Percentiles rank a stretch among this genome's conserved stretches.
Evolutionary conservation across 345 rosid genomes (phyloP).

Genomic region (Lepidium aucheri): DNA sequence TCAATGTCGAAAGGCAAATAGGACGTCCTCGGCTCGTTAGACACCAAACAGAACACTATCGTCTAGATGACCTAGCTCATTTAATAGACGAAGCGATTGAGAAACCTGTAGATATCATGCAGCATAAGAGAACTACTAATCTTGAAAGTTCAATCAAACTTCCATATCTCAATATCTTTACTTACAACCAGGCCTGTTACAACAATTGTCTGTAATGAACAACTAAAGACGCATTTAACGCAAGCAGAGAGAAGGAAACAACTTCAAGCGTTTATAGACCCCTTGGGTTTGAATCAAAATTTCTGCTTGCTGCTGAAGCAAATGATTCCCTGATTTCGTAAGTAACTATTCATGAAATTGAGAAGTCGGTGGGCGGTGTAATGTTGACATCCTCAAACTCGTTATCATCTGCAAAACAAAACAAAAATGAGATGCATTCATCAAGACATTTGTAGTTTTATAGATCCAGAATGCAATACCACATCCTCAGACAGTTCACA

Average conservation of each 20-base stretch:
- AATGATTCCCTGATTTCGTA: background rate
- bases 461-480: background rate
- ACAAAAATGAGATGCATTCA: background rate
- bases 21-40: constrained; percentile 58
- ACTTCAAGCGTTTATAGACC: background rate
- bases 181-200: no score
- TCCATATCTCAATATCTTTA: constrained; percentile 18
- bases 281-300: background rate
- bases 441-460: background rate
- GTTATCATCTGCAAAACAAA: constrained; percentile 44
- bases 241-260: constrained; percentile 2
- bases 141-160: constrained; percentile 5
- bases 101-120: background rate
- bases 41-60: constrained; percentile 63
- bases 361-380: constrained; percentile 49
- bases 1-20: constrained; percentile 56
- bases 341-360: constrained; percentile 42
- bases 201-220: constrained; percentile 10
- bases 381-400: constrained; percentile 72
- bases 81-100: background rate
- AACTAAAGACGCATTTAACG: background rate
- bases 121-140: background rate
- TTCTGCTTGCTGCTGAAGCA: background rate
- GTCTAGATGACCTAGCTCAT: constrained; percentile 15
- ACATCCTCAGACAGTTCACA: background rate